A percentile compares a stretch with the other conserved stretches of the same genome.
These are phyloP conservation scores for Phytophthora hybrid DNA, from an alignment of 352 stramenopile genomes.

Conservation along the genomic window DNA sequence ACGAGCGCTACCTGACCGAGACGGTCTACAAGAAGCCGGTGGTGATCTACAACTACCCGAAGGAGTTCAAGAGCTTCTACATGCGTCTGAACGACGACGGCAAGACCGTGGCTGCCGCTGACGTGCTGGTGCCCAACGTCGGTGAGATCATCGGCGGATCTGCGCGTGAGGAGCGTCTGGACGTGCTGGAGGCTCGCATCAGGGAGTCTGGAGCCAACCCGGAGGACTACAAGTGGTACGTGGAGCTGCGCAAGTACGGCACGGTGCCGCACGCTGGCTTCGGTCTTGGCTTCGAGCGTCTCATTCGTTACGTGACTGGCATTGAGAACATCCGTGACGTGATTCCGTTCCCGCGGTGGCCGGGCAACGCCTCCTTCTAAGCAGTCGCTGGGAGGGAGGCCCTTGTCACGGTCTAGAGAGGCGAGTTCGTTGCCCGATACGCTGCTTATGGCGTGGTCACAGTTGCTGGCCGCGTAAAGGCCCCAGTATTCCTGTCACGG, in stretches of 20 bases:
- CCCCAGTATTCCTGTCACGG: conserved; percentile 3
- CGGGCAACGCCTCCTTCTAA: conserved; percentile 95
- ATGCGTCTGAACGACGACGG: conserved; percentile 98
- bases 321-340: conserved; percentile 99
- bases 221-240: conserved; percentile 97
- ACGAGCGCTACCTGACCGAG: conserved; percentile 97
- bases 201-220: conserved; percentile 76
- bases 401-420: conserved; percentile 12
- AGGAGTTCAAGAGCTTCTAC: conserved; percentile 99
- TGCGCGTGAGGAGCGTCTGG: conserved; percentile 95
- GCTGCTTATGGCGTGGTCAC: conserved; percentile 7
- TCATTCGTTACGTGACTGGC: conserved; percentile 98
- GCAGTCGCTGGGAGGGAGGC: conserved; percentile 15
- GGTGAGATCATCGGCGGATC: conserved; percentile 98
- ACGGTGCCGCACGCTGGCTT: conserved; percentile 98
- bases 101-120: conserved; percentile 97
- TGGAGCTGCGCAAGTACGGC: conserved; percentile 95
- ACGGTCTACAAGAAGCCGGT: conserved; percentile 89
- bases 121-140: conserved; percentile 97
- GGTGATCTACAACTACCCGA: conserved; percentile 99
- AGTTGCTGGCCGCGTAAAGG: not conserved
- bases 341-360: conserved; percentile 98
- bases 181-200: conserved; percentile 88
- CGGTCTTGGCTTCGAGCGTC: conserved; percentile 98
- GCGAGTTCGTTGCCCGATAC: conserved; percentile 2